Conservation (phyloP, 2,329 filamentous ascomycete genomes). For the Penicillium sp. region DNA sequence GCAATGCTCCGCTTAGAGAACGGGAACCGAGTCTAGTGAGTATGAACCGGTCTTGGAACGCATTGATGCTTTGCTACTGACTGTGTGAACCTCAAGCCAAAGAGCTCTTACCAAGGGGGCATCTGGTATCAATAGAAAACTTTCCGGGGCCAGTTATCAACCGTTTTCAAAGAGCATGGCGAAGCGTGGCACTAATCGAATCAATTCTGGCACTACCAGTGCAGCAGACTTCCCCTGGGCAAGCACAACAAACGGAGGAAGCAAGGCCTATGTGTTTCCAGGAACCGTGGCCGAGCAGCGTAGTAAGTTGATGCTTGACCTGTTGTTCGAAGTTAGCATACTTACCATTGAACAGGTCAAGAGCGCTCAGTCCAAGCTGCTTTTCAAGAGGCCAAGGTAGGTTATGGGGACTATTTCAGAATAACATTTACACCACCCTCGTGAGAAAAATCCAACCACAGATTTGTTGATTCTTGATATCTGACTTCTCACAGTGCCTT, state of each 20-base stretch:
- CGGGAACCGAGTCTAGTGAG: slow-evolving; percentile 1
- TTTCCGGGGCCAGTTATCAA: background rate
- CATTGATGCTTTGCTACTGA: too few species aligned
- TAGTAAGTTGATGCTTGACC: background rate
- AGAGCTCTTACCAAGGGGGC: too few species aligned
- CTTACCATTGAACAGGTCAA: too few species aligned
- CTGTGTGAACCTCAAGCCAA: too few species aligned
- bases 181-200: background rate
- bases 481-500: background rate
- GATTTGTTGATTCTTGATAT: too few species aligned
- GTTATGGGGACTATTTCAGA: background rate
- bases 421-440: background rate
- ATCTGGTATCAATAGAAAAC: too few species aligned
- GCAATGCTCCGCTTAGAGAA: background rate
- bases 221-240: slow-evolving; percentile 1
- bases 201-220: background rate
- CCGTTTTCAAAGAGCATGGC: background rate
- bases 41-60: background rate
- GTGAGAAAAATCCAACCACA: too few species aligned
- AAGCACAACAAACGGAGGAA: background rate
- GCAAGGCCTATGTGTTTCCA: background rate
- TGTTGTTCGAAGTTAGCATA: too few species aligned
- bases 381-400: too few species aligned
- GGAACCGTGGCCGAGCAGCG: background rate
- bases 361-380: too few species aligned